phyloP scores from a whole-genome alignment of 2,329 filamentous ascomycete species.

The Aureobasidium sp. region DNA sequence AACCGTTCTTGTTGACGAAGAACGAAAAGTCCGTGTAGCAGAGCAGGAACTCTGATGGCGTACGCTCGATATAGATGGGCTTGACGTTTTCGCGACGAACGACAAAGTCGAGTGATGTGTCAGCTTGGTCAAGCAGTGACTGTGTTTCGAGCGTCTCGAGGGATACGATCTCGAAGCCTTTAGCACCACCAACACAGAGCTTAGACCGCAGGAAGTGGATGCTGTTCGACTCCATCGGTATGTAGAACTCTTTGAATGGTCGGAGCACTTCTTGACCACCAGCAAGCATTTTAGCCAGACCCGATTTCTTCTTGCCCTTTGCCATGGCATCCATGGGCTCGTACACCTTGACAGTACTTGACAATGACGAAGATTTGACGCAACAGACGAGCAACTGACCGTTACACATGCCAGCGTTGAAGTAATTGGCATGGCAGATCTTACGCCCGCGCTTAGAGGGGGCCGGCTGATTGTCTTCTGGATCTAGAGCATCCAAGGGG shows the following conservation, averaged over 20 bases:
- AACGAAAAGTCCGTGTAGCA: conserved; percentile 99
- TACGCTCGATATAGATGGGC: conserved; percentile 92
- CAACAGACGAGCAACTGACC: conserved; percentile 92
- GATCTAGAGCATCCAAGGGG: conserved; percentile 75
- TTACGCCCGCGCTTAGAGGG: conserved; percentile 83
- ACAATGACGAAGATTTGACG: conserved; percentile 87
- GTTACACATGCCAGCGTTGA: conserved; percentile 92
- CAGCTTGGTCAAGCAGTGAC: conserved; percentile 90
- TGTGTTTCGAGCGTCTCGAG: conserved; percentile 97
- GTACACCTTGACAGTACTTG: conserved; percentile 97
- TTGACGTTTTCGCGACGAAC: conserved; percentile 86
- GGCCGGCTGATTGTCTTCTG: conserved; percentile 63
- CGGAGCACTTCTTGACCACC: conserved; percentile 89
- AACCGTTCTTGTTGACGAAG: conserved; percentile 98
- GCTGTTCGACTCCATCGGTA: conserved; percentile 94
- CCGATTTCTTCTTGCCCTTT: conserved; percentile 81
- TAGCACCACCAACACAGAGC: conserved; percentile 88
- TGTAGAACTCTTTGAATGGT: conserved; percentile 98
- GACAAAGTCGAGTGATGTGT: conserved; percentile 96
- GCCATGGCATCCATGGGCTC: conserved; percentile 93
- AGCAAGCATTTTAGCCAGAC: conserved; percentile 91
- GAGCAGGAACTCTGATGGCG: conserved; percentile 93
- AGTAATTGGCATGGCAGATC: conserved; percentile 97
- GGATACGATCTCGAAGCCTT: conserved; percentile 94
- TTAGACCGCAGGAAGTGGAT: conserved; percentile 97